Percentiles rank a stretch among this genome's conserved stretches.
Evolutionary conservation across 1,284 basidiomycete genomes (phyloP).

Genomic region (Grifola frondosa): DNA sequence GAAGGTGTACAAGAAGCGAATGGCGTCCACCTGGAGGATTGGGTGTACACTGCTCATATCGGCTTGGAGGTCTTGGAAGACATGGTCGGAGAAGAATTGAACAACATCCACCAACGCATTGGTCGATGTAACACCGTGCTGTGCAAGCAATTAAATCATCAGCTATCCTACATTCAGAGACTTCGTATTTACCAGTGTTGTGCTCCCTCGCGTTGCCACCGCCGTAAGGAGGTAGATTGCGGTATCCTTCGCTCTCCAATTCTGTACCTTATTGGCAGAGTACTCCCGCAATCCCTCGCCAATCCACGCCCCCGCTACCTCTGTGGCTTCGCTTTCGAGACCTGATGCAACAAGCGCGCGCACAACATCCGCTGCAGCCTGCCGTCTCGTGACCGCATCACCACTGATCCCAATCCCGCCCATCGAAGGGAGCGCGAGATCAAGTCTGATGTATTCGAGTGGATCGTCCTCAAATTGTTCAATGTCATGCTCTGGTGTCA

Average conservation of each 20-base stretch:
- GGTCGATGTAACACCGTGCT: conserved; percentile 92
- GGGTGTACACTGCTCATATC: conserved; percentile 72
- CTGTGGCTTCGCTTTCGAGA: conserved; percentile 82
- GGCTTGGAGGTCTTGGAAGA: conserved; percentile 86
- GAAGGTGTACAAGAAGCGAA: conserved; percentile 93
- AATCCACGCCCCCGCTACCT: conserved; percentile 86
- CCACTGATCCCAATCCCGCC: conserved; percentile 35
- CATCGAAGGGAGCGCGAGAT: conserved; percentile 71
- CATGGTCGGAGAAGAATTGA: conserved; percentile 92
- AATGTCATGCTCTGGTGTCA: conserved; percentile 70
- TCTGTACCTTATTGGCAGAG: conserved; percentile 60
- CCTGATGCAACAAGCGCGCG: conserved; percentile 81
- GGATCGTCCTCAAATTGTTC: conserved; percentile 99
- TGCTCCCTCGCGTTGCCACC: conserved; percentile 86
- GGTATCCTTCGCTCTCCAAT: conserved; percentile 95
- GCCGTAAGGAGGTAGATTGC: conserved; percentile 95
- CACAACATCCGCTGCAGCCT: conserved; percentile 92
- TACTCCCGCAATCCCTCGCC: conserved; percentile 68
- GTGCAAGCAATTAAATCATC: not conserved
- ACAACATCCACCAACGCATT: conserved; percentile 94
- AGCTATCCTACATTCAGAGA: not conserved
- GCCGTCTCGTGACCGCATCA: conserved; percentile 76
- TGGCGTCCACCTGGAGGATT: conserved; percentile 94
- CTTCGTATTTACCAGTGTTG: conserved; percentile 58
- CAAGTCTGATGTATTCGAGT: conserved; percentile 90